Evolutionary conservation across 73 alveolate genomes (phyloP).

Genomic region (Breviolum minutum): DNA sequence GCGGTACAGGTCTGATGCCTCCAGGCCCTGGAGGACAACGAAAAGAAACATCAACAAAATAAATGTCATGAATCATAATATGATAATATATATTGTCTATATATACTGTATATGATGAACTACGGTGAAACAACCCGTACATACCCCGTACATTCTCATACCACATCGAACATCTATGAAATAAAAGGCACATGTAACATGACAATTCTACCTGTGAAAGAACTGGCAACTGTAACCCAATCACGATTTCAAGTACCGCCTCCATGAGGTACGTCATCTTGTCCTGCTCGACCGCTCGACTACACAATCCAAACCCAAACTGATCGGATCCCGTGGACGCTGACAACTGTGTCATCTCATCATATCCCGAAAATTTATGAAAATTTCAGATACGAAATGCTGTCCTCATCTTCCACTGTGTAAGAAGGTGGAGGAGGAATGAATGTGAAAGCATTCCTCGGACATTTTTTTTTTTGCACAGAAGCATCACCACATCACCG

Average conservation of each 20-base stretch:
- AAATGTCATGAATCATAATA: too few relatives aligned
- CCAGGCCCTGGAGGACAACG: conserved; percentile 29
- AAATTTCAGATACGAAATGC: too few relatives aligned
- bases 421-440: conserved; percentile 80
- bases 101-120: too few relatives aligned
- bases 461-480: neutral
- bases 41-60: neutral
- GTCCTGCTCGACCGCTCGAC: neutral
- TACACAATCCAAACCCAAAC: neutral
- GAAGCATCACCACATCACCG: neutral
- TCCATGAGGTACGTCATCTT: conserved; percentile 60
- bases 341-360: neutral
- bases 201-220: too few relatives aligned
- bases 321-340: neutral
- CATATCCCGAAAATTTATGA: too few relatives aligned
- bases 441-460: conserved; percentile 90
- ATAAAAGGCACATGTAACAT: neutral
- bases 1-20: conserved; percentile 67
- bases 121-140: too few relatives aligned
- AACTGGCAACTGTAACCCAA: too few relatives aligned
- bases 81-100: too few relatives aligned
- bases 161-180: neutral
- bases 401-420: conserved; percentile 38
- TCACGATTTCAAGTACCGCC: neutral
- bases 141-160: too few relatives aligned